Evolutionary conservation across 345 rosid genomes (phyloP), one percentile per base, ranked within the genome.

Genomic region (Salix purpurea): DNA sequence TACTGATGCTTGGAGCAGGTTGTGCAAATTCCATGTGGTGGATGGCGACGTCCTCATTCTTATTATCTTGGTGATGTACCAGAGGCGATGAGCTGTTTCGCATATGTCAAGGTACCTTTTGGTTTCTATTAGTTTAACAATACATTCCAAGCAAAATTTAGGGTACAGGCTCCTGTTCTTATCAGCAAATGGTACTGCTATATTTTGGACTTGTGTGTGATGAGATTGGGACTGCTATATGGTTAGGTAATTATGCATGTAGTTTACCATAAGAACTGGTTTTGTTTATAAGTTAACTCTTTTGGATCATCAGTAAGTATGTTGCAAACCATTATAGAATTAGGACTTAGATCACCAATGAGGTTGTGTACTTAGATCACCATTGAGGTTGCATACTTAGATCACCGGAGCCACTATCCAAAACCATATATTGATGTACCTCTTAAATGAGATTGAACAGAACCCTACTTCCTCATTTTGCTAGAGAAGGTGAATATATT

Each of bases 21-120:
- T 83, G 72, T 91, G 82, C 94, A 93, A 88, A 88, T 96, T 84
- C 81, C 99, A 69, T 96, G 99, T 74, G 99, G 99, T 77, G 99
- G 98, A 75, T 96, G 99, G 99, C 91, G 99, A 32, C 99, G 96
- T 50, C 99, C 99, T 56, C 97, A 92, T 82, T 93, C 94, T 79
- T 93, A 81, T 81, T 85, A 90, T 83, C 84, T 91, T 32, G 94
- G 99, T 74, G 89, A 91, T 81, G 74, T 88, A 77, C 97, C 96
- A 36, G 98, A 87, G 76, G 82, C 74, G 83, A 78, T 80, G 81
- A 81, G 89, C 76, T 93, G 98, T 80, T 96, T 96, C 86, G 96
- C 98, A 52, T 91, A 85, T 78, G 96, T 91, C 70, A 96, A 96
- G 98, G 99, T 96, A 75, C 76, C 66, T 81, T 72, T 56, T 44